Evolutionary conservation across 2,329 filamentous ascomycete species (phyloP), one percentile per base, ranked within the genome.

Genomic region (Colletotrichum karsti): DNA sequence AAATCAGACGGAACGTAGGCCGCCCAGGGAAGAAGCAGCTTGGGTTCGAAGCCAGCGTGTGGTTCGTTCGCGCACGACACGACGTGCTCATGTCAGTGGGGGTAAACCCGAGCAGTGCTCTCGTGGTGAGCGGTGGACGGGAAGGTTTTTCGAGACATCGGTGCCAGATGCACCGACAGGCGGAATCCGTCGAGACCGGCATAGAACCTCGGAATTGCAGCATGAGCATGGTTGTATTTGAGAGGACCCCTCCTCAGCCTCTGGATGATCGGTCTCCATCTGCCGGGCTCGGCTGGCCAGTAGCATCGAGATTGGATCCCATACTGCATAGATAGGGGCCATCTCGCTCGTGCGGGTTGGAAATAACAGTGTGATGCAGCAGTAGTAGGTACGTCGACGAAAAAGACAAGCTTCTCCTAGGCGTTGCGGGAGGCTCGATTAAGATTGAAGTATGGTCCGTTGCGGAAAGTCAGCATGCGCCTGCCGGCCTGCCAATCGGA

Each of bases 111-210:
- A 39, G 63, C n/a, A 30, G 35, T 64, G 20, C 46, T 50, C 12
- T 24, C 20, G 22, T 62, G 37, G 24, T 22, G 51, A 65, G 53
- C 28, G 37, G 53, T 30, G 26, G 53, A 54, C 30, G 46, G 30
- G 54, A 42, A 60, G 61, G 53, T 48, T 64, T 53, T 53, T 60
- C 37, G 46, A 55, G 64, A 65, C 30, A 35, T 68, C 65, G 65
- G 65, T 58, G 30, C 54, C 60, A 68, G 54, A 68, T 68, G 37
- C 33, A 37, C 65, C 65, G 65, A 67, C 58, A 37, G 20, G 39
- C 55, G 62, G 46, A 60, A 61, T 53, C 39, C 30, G 33, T 60
- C 22, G 42, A 62, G 13, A 35, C 48, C 56, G 28, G 56, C 61
- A 50, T 51, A 28, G 46, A 18, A n/a, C 7, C n/a, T 58, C 41